Evolutionary conservation across 805 yeast species (phyloP), one percentile per base, ranked within the genome.

Genomic region (Hanseniaspora valbyensis): DNA sequence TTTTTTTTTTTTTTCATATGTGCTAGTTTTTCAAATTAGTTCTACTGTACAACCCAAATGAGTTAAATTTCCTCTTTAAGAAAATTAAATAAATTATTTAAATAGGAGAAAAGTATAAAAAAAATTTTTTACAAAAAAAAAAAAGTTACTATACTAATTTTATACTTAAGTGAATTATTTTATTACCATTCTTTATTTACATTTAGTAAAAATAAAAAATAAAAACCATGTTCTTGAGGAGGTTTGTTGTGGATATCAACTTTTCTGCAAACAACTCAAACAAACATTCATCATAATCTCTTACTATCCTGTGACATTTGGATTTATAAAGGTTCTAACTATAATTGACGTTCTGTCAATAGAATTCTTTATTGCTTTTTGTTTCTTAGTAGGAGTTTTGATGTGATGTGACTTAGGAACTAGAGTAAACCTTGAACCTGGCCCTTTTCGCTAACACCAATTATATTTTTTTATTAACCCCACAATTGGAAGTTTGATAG

Each of bases 401-500:
- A n/a, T n/a, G 30, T 25, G 12, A 24, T 45, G 44, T 12, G 10
- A 30, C 41, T 48, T 19, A 19, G 44, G 51, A 39, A 40, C 51
- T 48, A 48, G 44, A 48, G 13, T 22, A 48, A 34, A 40, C 29
- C 26, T 40, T 30, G 3, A 21, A 38, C n/a, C 44, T 39, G 51
- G 43, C 51, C 51, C 43, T 48, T 48, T 48, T 48, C 51, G 51
- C 51, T 48, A 48, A 48, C 51, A 48, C 51, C 51, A 48, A 48
- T 48, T 48, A 39, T 39, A 18, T 25, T 40, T n/a, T 42, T 14
- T 39, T 21, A 29, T 22, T 48, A 48, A 48, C 51, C 51, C 51
- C 51, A 48, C 51, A 48, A 48, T 48, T 48, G 51, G 51, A 48
- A 48, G 51, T 48, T 48, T 48, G 51, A 48, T 48, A 48, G 51